Conservation (phyloP, 306 rosid genomes). For the Styphnolobium japonicum region DNA sequence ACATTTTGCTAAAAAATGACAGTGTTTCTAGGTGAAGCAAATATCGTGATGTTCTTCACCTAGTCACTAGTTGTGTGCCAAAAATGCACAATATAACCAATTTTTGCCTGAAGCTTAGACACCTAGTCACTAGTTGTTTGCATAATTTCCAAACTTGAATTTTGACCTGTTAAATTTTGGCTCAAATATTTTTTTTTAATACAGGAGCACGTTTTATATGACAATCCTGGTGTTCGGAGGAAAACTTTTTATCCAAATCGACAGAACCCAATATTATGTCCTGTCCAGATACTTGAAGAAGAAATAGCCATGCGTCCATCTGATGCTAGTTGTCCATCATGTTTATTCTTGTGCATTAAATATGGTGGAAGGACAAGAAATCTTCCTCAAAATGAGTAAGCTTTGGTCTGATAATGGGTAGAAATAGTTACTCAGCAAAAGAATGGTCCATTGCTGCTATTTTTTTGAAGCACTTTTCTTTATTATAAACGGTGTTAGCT, state of each 20-base stretch:
- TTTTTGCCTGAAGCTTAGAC: neutral
- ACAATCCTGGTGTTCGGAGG: constrained; percentile 72
- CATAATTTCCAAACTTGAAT: neutral
- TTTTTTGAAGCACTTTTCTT: neutral
- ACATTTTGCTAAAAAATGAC: neutral
- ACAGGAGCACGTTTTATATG: constrained; percentile 78
- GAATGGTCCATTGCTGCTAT: neutral
- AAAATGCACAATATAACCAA: no score
- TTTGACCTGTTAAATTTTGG: neutral
- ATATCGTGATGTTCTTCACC: neutral
- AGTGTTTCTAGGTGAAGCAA: neutral
- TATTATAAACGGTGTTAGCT: neutral
- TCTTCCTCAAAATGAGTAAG: constrained; percentile 93
- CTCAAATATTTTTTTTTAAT: neutral
- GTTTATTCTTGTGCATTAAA: constrained; percentile 86
- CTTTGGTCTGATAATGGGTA: neutral
- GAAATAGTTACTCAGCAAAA: neutral
- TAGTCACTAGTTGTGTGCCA: neutral
- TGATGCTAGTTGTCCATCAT: constrained; percentile 74
- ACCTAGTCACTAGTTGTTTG: neutral
- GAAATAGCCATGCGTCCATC: constrained; percentile 85
- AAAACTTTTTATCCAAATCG: constrained; percentile 64
- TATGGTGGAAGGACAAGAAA: constrained; percentile 96
- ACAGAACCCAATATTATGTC: constrained; percentile 61
- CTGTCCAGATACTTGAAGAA: constrained; percentile 75